Evolutionary conservation across 2,329 filamentous ascomycete species (phyloP), one percentile per base, ranked within the genome.

Genomic region (Stachybotrys elegans): DNA sequence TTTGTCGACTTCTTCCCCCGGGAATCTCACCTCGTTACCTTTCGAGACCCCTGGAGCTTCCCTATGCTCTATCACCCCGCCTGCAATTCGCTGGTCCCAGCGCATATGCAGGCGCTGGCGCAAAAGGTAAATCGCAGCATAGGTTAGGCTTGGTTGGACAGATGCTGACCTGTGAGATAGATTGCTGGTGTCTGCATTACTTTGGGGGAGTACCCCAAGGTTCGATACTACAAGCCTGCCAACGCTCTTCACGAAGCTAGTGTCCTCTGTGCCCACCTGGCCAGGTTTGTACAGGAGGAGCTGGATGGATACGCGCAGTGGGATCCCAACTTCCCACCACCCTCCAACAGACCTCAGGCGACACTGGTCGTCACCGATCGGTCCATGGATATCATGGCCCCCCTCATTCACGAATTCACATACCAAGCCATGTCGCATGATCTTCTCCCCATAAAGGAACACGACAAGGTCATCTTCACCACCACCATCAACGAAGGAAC

Each of bases 401-500:
- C 93, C 1, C 69, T 97, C 11, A 61, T 97, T 4, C 93, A 98
- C 66, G 93, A 98, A 58, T 96, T 98, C 61, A 96, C 93, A 12
- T 98, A 97, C 62, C 93, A 98, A 66, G 90, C 93, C 41, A 97
- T 98, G 92, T 92, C 89, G 4, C 88, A 96, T 63, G 93, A 98
- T 60, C 72, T 98, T 8, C 70, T 98, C 22, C 86, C 86, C 1
- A 89, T 98, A 58, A 83, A 86, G 56, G 93, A 97, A 43, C 84
- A 80, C 20, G 90, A 95, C 51, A 95, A 93, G 62, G 78, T 94
- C 9, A 89, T 85, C 0, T 98, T 91, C 61, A 84, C 83, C 52
- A 91, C 90, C 42, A 72, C 78, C 2, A 73, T 93, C 50, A 93
- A 95, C 51, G 81, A 90, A 54, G 88, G 86, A 9, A 74, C 78